Evolutionary conservation across 1,284 basidiomycete genomes (phyloP).

Genomic region (Naganishia sp.): DNA sequence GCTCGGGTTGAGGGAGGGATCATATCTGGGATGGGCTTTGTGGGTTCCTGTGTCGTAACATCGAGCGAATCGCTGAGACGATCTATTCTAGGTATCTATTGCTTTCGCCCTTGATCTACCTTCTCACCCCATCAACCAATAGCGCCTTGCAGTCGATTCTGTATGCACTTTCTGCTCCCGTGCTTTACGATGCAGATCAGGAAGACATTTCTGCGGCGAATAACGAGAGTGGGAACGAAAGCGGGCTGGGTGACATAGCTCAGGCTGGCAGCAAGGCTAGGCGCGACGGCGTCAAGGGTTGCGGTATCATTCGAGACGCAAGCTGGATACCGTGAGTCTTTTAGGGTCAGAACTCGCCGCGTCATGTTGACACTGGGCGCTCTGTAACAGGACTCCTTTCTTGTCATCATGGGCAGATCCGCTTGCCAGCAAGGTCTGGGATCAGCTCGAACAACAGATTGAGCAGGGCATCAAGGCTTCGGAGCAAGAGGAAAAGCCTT

Average conservation of each 20-base stretch:
- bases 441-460: conserved; percentile 45
- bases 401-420: conserved; percentile 8
- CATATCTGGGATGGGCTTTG: conserved; percentile 38
- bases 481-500: not conserved
- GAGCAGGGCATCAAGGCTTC: conserved; percentile 42
- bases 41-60: conserved; percentile 35
- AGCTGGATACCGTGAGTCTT: conserved; percentile 48
- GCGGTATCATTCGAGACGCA: conserved; percentile 50
- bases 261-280: conserved; percentile 36
- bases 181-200: conserved; percentile 38
- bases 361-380: no score
- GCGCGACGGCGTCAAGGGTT: conserved; percentile 41
- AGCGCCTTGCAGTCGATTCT: conserved; percentile 47
- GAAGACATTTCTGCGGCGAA: not conserved
- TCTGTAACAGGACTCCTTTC: conserved; percentile 6
- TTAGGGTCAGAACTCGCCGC: no score
- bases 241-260: conserved; percentile 8
- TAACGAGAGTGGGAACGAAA: not conserved
- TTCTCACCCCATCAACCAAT: conserved; percentile 48
- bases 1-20: conserved; percentile 35
- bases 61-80: not conserved
- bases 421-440: conserved; percentile 32
- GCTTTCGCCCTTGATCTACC: conserved; percentile 44
- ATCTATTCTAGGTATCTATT: conserved; percentile 41
- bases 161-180: conserved; percentile 48